Conservation (phyloP, 768 basidiomycete species). For the Mycena metata region DNA sequence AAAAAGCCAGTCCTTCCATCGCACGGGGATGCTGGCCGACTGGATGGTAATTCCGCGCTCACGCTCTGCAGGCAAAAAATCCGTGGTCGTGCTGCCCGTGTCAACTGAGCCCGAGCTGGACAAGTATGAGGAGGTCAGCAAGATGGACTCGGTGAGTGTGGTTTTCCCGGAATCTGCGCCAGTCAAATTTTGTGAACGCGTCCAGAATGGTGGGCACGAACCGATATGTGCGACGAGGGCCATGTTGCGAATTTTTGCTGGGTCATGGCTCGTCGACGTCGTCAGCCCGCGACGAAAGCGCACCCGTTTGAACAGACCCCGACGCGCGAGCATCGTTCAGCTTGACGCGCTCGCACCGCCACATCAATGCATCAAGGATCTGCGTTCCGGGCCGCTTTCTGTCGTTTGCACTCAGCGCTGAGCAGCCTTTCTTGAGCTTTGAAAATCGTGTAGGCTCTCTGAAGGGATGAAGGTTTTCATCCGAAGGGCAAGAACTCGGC, state of each 20-base stretch:
- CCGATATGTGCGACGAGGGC: slow-evolving; percentile 93
- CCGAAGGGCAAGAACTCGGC: too few relatives aligned
- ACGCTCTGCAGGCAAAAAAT: slow-evolving; percentile 90
- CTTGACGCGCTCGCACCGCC: too few relatives aligned
- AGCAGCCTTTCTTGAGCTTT: too few relatives aligned
- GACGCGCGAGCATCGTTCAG: slow-evolving; percentile 17
- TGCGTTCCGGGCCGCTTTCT: background rate
- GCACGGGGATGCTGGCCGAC: slow-evolving; percentile 90
- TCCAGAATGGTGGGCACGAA: slow-evolving; percentile 47
- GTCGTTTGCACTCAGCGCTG: too few relatives aligned
- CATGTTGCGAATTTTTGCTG: slow-evolving; percentile 75
- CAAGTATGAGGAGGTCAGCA: slow-evolving; percentile 81
- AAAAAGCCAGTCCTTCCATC: slow-evolving; percentile 87
- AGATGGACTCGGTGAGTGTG: slow-evolving; percentile 89
- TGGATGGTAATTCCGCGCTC: slow-evolving; percentile 95
- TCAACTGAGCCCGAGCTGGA: slow-evolving; percentile 86
- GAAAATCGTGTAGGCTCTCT: too few relatives aligned
- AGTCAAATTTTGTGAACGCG: slow-evolving; percentile 22
- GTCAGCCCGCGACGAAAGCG: slow-evolving; percentile 41
- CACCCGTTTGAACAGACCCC: slow-evolving; percentile 26
- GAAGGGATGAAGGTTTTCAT: too few relatives aligned
- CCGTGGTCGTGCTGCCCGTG: slow-evolving; percentile 91
- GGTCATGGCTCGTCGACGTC: slow-evolving; percentile 50
- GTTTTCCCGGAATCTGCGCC: slow-evolving; percentile 88
- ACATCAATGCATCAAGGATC: too few relatives aligned